These are phyloP conservation scores for Pichia cactophila DNA, from an alignment of 1,139 yeast species.

Conservation along the genomic window DNA sequence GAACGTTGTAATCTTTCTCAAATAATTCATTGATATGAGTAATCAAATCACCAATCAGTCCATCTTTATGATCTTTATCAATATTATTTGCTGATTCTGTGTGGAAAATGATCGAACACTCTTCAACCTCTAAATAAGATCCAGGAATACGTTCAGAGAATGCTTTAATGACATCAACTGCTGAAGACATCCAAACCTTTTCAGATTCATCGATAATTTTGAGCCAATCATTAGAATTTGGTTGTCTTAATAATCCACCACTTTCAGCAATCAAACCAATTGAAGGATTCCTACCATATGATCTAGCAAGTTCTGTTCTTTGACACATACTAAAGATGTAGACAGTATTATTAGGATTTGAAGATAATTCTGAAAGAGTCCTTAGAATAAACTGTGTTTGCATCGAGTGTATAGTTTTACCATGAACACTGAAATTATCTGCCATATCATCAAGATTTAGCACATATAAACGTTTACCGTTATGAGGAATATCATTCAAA, in stretches of 20 bases:
- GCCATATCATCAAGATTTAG: conserved; percentile 43
- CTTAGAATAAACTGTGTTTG: conserved; percentile 43
- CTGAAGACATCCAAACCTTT: conserved; percentile 54
- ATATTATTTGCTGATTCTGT: conserved; percentile 55
- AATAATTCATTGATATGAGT: conserved; percentile 78
- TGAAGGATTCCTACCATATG: conserved; percentile 59
- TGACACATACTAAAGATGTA: conserved; percentile 64
- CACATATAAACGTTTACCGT: conserved; percentile 43
- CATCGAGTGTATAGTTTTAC: conserved; percentile 25
- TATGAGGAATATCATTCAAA: conserved; percentile 16
- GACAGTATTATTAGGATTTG: conserved; percentile 50
- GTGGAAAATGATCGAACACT: conserved; percentile 67
- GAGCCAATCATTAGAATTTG: conserved; percentile 54
- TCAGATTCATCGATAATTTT: conserved; percentile 47
- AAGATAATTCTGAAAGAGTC: conserved; percentile 42
- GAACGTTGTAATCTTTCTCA: conserved; percentile 50
- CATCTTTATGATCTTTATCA: conserved; percentile 57
- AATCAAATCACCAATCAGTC: conserved; percentile 76
- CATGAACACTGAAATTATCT: conserved; percentile 25
- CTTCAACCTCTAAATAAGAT: conserved; percentile 62
- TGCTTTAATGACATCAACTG: conserved; percentile 52
- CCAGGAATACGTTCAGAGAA: conserved; percentile 79
- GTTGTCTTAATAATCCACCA: conserved; percentile 66
- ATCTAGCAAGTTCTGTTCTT: conserved; percentile 54
- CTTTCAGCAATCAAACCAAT: conserved; percentile 85